Percentiles rank a stretch among this genome's conserved stretches.
phyloP scores from a whole-genome alignment of 495 filamentous ascomycete genomes.

The Apiosordaria backusii region DNA sequence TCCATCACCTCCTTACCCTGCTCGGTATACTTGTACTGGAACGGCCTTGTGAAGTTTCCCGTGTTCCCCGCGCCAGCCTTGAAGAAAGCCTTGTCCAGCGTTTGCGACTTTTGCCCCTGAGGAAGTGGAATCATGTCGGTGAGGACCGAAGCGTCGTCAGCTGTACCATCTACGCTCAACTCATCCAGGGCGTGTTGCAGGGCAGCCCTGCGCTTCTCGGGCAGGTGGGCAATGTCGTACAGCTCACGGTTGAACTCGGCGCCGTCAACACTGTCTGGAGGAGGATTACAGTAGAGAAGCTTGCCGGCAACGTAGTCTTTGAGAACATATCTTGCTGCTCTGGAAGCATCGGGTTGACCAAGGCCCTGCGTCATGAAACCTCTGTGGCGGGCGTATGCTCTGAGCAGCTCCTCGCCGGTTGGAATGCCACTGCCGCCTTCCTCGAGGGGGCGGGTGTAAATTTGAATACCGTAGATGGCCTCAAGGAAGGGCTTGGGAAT shows the following conservation, averaged over 20 bases:
- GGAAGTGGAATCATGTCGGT: conserved; percentile 47
- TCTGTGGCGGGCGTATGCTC: conserved; percentile 80
- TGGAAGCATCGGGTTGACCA: conserved; percentile 87
- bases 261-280: conserved; percentile 68
- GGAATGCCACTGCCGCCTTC: conserved; percentile 91
- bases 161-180: conserved; percentile 23
- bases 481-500: conserved; percentile 91
- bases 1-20: conserved; percentile 56
- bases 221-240: conserved; percentile 76
- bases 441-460: conserved; percentile 74
- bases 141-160: conserved; percentile 38
- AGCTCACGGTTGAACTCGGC: conserved; percentile 82
- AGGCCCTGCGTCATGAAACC: conserved; percentile 85
- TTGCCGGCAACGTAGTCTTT: conserved; percentile 99
- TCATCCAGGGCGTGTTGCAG: conserved; percentile 47
- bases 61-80: conserved; percentile 55
- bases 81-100: conserved; percentile 86
- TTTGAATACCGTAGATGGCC: conserved; percentile 88
- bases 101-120: conserved; percentile 64
- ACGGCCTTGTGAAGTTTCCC: conserved; percentile 73
- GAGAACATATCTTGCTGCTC: conserved; percentile 83
- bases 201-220: conserved; percentile 63
- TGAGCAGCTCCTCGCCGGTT: conserved; percentile 81
- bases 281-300: conserved; percentile 86
- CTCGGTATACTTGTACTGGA: conserved; percentile 80